phyloP scores from a whole-genome alignment of 331 rosid species.

The Rosa hybrid region DNA sequence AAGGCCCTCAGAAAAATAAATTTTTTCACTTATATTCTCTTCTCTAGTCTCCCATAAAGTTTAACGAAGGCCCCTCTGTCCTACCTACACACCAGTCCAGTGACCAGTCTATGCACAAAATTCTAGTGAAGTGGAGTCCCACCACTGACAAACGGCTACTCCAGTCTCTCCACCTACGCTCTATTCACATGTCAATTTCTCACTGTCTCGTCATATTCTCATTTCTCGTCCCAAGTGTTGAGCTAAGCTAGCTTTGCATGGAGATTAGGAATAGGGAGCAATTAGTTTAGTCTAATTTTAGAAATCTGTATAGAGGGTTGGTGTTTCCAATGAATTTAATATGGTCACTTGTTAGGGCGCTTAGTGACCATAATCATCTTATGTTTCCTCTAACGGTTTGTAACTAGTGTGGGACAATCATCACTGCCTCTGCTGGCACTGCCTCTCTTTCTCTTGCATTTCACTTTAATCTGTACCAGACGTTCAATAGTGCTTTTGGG shows the following conservation, averaged over 20 bases:
- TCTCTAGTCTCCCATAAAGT: not conserved
- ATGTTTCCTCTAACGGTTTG: constrained; percentile 44
- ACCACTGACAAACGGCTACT: constrained; percentile 42
- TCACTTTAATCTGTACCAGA: not conserved
- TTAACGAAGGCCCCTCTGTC: not conserved
- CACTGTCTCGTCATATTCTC: not conserved
- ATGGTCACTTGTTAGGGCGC: not conserved
- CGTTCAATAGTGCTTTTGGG: too few relatives aligned
- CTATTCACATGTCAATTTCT: constrained; percentile 27
- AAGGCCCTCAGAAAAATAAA: not conserved
- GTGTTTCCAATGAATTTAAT: constrained; percentile 3
- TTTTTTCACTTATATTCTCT: not conserved
- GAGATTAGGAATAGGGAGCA: constrained; percentile 9
- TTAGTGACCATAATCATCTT: constrained; percentile 29
- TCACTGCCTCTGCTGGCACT: constrained; percentile 14
- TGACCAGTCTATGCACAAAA: not conserved
- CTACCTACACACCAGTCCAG: not conserved
- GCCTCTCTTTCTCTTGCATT: not conserved
- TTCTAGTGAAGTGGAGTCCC: constrained; percentile 19
- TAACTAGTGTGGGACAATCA: constrained; percentile 29
- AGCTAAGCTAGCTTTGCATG: constrained; percentile 1
- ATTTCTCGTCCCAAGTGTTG: not conserved
- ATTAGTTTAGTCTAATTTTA: constrained; percentile 2
- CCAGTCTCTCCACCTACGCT: not conserved
- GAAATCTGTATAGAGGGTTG: constrained; percentile 2